Base-by-base conservation (phyloP, 768 basidiomycete genomes). In the Mycena sanguinolenta region DNA sequence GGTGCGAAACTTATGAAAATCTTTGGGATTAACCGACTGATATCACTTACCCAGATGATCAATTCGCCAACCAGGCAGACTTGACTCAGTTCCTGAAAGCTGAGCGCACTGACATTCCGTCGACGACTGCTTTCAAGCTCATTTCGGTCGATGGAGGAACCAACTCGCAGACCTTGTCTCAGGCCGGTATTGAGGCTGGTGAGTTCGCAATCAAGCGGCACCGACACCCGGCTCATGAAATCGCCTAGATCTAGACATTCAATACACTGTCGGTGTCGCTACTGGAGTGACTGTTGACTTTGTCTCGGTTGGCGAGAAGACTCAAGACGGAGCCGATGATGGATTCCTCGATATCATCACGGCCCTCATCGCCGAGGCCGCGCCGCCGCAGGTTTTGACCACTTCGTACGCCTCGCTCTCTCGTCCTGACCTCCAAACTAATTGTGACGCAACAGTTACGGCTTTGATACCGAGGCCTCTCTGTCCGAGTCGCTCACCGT, bases 381-480 rank as follows among this genome's bases (percentile, higher is more conserved):
- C 63, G 3, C 73, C 73, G 0, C 85, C 87, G 5, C 85, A 85
- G 73, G 82, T 85, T 1, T 84, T 89, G 28, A 84, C 86, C 1
- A 88, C 84, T 0, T 34, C 32, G 32, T 34, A 34, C 32, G 32
- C 32, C 32, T 34, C 32, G 4, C 32, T 34, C 32, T 34, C 10
- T 10, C 32, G 32, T 10, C 4, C 32, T 34, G 32, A 34, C 32
- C 6, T 34, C 32, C 10, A 5, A n/a, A 34, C 10, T 34, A 34
- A 34, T 34, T 10, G 10, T 10, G 10, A 34, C 32, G 4, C 32
- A 34, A 34, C 32, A 34, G 32, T 34, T 34, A 34, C 32, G 84
- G 79, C 1, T 85, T 87, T 28, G 78, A 84, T 53, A 87, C 88
- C 42, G 85, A 87, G 71, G 82, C 84, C 10, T 82, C 50, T 19